These are phyloP conservation scores for Karstenula rhodostoma DNA, from an alignment of 2,329 filamentous ascomycete genomes.

Conservation along the genomic window DNA sequence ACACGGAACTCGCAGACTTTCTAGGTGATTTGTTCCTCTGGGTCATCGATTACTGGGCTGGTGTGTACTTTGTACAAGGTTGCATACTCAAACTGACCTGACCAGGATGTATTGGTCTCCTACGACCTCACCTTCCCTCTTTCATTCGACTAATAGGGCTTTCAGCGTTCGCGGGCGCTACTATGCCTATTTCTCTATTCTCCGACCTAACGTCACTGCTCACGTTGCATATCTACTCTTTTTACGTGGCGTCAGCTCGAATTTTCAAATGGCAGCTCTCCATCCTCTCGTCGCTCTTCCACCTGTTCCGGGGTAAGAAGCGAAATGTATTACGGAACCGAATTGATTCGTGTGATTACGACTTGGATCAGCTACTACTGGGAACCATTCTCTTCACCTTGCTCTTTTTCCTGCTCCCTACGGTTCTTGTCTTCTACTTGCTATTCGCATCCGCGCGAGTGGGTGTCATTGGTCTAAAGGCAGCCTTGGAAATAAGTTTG, in stretches of 20 bases:
- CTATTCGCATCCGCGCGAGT: slow-evolving; percentile 95
- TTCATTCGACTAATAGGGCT: slow-evolving; percentile 94
- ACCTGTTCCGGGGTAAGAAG: slow-evolving; percentile 97
- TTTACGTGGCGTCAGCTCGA: slow-evolving; percentile 94
- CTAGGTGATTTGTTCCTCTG: slow-evolving; percentile 94
- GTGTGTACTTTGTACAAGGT: slow-evolving; percentile 56
- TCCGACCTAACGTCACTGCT: slow-evolving; percentile 91
- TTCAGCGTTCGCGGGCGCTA: slow-evolving; percentile 93
- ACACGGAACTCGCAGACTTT: slow-evolving; percentile 91
- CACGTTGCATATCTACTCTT: slow-evolving; percentile 96
- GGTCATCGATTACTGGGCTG: slow-evolving; percentile 98
- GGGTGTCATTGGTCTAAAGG: slow-evolving; percentile 93
- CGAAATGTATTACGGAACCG: slow-evolving; percentile 95
- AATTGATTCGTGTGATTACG: slow-evolving; percentile 98
- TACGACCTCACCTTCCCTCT: slow-evolving; percentile 81
- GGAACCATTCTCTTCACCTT: slow-evolving; percentile 97
- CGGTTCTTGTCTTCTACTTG: slow-evolving; percentile 94
- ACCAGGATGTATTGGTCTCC: slow-evolving; percentile 75
- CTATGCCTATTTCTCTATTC: slow-evolving; percentile 94
- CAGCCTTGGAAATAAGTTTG: slow-evolving; percentile 86
- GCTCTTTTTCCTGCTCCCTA: slow-evolving; percentile 92
- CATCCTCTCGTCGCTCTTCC: slow-evolving; percentile 96
- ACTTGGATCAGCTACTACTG: slow-evolving; percentile 93
- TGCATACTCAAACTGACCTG: slow-evolving; percentile 18
- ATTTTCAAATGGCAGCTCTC: slow-evolving; percentile 99